phyloP scores from a whole-genome alignment of 1,284 basidiomycete species.

The Grifola frondosa region DNA sequence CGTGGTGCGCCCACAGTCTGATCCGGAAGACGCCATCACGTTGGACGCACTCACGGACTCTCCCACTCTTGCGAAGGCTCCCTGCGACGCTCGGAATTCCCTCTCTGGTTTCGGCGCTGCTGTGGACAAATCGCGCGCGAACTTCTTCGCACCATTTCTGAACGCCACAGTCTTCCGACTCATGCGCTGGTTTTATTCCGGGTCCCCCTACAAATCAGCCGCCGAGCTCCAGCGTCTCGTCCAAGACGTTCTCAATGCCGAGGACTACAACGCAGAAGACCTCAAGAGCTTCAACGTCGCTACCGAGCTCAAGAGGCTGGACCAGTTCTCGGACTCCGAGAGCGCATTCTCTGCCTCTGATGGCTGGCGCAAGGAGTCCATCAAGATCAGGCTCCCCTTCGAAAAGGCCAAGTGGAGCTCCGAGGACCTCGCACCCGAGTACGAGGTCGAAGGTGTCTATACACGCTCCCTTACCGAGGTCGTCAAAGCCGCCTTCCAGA shows the following conservation, averaged over 20 bases:
- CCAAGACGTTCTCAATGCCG: conserved; percentile 16
- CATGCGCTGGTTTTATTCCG: conserved; percentile 13
- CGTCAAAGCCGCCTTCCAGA: conserved; percentile 12
- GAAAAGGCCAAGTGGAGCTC: neutral
- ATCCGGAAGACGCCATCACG: conserved; percentile 1
- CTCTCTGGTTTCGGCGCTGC: no score
- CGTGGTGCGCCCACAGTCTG: neutral
- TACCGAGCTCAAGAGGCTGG: conserved; percentile 13
- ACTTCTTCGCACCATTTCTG: conserved; percentile 9
- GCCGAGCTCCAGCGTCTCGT: conserved; percentile 21
- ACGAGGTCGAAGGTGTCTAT: conserved; percentile 10
- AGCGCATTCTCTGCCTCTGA: conserved; percentile 3
- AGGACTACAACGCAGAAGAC: conserved; percentile 16
- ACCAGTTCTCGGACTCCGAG: conserved; percentile 2
- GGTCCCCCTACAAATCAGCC: conserved; percentile 9
- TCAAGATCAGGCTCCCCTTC: conserved; percentile 19
- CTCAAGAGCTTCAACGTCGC: conserved; percentile 14
- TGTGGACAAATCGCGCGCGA: no score
- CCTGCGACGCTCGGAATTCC: no score
- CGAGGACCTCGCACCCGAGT: conserved; percentile 4
- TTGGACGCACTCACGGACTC: no score
- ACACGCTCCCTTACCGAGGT: conserved; percentile 12
- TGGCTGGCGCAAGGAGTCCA: conserved; percentile 15
- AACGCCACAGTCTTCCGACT: conserved; percentile 3
- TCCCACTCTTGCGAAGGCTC: no score